Evolutionary conservation across 2,329 filamentous ascomycete genomes (phyloP), one percentile per base, ranked within the genome.

Genomic region (Fusarium liriodendri): DNA sequence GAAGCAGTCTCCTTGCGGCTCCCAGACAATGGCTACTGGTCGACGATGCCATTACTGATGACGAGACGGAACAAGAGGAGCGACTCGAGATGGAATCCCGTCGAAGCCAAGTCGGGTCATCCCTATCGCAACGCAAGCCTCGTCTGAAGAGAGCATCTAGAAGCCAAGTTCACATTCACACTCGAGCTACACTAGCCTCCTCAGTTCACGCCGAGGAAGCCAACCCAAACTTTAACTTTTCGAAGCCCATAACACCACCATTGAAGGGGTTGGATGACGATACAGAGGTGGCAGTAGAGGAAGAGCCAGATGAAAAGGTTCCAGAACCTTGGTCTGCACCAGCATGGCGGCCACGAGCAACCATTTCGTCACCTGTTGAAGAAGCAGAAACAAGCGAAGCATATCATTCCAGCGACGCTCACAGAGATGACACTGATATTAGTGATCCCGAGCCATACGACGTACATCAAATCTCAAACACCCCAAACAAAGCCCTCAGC

Each of bases 11-110:
- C 1, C 83, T 84, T 40, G 78, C 85, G 11, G 67, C 83, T 9
- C 81, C 81, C 0, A 82, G 82, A 25, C 79, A 79, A 20, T 83
- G 81, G 32, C 64, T 83, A 13, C 70, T 83, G 5, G 78, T 83
- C 0, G 84, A 86, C 14, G 80, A 81, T 18, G 82, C 79, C 4
- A 72, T 86, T 6, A 86, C 85, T 6, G 84, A 86, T 52, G 83
- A 85, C 1, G 84, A 86, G 16, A 85, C 84, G 0, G 84, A 84
- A 18, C 82, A 84, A 40, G 85, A 87, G 42, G 85, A 87, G 68
- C 80, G 80, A 5, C 74, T 84, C 3, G 85, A 87, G 73, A 84
- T 87, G 77, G 74, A 79, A 2, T 77, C 80, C 3, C 83, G 82
- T 5, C 75, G 80, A 32, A 76, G 71, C 4, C 78, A 76, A 2